phyloP scores from a whole-genome alignment of 2,329 filamentous ascomycete genomes.

The Thielaviopsis musarum region DNA sequence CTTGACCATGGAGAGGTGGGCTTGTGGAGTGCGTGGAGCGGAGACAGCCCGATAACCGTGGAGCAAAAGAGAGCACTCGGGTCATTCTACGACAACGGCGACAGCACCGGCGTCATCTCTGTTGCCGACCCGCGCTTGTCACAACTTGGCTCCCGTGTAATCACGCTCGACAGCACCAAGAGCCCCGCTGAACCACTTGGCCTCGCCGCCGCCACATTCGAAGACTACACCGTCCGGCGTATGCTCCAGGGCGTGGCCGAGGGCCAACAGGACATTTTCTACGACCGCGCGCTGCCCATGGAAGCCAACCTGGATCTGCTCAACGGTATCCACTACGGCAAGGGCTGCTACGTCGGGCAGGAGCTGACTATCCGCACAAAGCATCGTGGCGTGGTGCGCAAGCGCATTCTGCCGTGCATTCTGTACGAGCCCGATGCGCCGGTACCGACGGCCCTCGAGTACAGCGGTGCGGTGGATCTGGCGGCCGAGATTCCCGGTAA shows the following conservation, averaged over 20 bases:
- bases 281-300: slow-evolving; percentile 59
- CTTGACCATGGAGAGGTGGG: slow-evolving; percentile 46
- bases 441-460: slow-evolving; percentile 27
- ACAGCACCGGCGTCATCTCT: slow-evolving; percentile 17
- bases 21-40: slow-evolving; percentile 63
- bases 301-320: slow-evolving; percentile 82
- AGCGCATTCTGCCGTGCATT: slow-evolving; percentile 68
- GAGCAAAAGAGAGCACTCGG: background rate
- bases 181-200: slow-evolving; percentile 22
- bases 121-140: slow-evolving; percentile 37
- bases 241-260: slow-evolving; percentile 73
- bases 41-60: slow-evolving; percentile 18
- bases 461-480: slow-evolving; percentile 22
- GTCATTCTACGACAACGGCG: background rate
- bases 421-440: slow-evolving; percentile 39
- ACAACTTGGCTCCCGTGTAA: slow-evolving; percentile 35
- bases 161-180: slow-evolving; percentile 17
- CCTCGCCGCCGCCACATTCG: slow-evolving; percentile 30
- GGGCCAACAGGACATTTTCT: slow-evolving; percentile 61
- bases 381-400: slow-evolving; percentile 84
- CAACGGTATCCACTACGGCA: slow-evolving; percentile 76
- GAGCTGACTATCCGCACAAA: slow-evolving; percentile 91
- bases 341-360: slow-evolving; percentile 94
- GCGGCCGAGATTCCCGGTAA: slow-evolving; percentile 26
- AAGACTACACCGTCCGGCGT: slow-evolving; percentile 56